Conservation (phyloP, 2,329 filamentous ascomycete species). For the Botrytis byssoidea region DNA sequence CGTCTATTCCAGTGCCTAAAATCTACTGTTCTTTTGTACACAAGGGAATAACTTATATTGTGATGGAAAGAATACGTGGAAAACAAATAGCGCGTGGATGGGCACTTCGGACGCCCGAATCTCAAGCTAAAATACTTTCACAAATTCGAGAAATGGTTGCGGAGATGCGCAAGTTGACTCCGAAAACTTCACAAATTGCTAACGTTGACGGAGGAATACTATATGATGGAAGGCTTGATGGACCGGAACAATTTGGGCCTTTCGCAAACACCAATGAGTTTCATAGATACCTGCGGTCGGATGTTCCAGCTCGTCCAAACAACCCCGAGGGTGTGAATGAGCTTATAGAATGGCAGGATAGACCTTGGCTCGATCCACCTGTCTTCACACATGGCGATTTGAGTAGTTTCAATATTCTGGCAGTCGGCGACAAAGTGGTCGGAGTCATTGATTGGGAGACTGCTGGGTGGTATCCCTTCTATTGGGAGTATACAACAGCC, state of each 20-base stretch:
- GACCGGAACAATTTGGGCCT: neutral
- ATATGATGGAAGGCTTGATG: neutral
- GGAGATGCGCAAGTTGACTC: constrained; percentile 5
- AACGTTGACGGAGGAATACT: constrained; percentile 18
- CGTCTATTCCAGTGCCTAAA: constrained; percentile 42
- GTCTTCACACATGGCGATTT: constrained; percentile 49
- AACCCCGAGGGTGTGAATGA: constrained; percentile 18
- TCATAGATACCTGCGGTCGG: constrained; percentile 34
- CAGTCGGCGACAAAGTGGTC: constrained; percentile 41
- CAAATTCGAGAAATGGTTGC: constrained; percentile 36
- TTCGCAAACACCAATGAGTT: constrained; percentile 20
- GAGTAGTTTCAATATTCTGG: constrained; percentile 46
- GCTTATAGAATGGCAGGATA: constrained; percentile 27
- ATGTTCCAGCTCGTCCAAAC: constrained; percentile 20
- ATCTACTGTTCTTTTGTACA: constrained; percentile 40
- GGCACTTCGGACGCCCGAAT: constrained; percentile 31
- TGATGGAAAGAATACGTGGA: constrained; percentile 42
- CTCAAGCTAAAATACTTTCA: constrained; percentile 38
- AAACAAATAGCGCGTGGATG: constrained; percentile 34
- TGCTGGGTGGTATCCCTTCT: constrained; percentile 43
- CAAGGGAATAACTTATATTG: constrained; percentile 38
- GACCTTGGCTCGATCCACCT: constrained; percentile 13
- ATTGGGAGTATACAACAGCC: constrained; percentile 44
- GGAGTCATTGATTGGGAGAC: constrained; percentile 46
- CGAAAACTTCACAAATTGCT: neutral